Base-by-base conservation (phyloP, 768 basidiomycete species). In the Tylopilus sp. region DNA sequence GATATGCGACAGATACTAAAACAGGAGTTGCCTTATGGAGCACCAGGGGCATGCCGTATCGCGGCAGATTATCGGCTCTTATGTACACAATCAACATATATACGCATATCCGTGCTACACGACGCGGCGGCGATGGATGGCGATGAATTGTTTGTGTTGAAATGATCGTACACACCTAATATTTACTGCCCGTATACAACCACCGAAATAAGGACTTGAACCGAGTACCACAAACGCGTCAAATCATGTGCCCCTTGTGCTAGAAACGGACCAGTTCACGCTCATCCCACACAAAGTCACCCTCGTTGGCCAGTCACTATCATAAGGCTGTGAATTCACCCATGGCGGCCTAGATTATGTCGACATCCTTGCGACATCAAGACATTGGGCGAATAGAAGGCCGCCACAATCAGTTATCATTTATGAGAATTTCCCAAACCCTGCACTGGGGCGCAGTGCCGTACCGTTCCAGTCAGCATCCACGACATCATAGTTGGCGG, bases 21-120 rank as follows among this genome's bases (percentile, higher is more conserved):
- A 54, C 34, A 6, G 63, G 61, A 38, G 1, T 60, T 69, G 33
- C 67, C 69, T 62, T 62, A 69, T 64, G 16, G 25, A 29, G 66
- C 40, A 51, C 19, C 57, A 54, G 64, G 54, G 54, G 48, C 44
- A 52, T 70, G 59, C 69, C 66, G 64, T 65, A 63, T 47, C 52
- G 55, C 63, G 54, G 63, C 56, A 67, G 46, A 53, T 42, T 53
- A 68, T 66, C 56, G 65, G 66, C 48, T 37, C 45, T 67, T 65
- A 50, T 65, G 63, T 68, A 65, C 56, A 46, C 56, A 44, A 52
- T 52, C 57, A 44, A 51, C 44, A 54, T 47, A 52, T n/a, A 13
- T 19, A 38, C 33, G 31, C 36, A 36, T 28, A 42, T 31, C 22
- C 17, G 19, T 21, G 29, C 52, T 41, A 26, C 40, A 37, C 37